Evolutionary conservation across 2,329 filamentous ascomycete species (phyloP), one percentile per base, ranked within the genome.

Genomic region (Curvularia sp.): DNA sequence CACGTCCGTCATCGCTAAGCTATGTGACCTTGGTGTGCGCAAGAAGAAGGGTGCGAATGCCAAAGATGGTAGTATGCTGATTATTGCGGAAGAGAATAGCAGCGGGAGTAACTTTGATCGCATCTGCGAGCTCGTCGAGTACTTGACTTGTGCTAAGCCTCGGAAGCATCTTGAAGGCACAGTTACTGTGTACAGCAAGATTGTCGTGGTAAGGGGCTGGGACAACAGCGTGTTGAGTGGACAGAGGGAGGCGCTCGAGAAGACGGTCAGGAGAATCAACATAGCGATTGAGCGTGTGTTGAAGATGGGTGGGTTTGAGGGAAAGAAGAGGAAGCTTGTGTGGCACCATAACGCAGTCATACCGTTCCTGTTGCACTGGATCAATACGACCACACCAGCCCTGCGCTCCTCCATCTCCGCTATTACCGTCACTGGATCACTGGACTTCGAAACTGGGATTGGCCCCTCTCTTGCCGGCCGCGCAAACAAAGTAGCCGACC

Each of bases 261-360:
- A 55, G 13, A 67, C 64, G 0, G 61, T 71, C 2, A 64, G 67
- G 47, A 62, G 73, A 18, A 64, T 77, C 41, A 70, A 67, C 26
- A 66, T 49, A 1, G 46, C 66, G 13, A 60, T 76, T 13, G 60
- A 70, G 38, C 67, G 66, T 8, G 57, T 65, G 4, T 49, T 72
- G 38, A 57, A 64, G 15, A 55, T 61, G 46, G 57, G 64, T 15
- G 58, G 38, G 4, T 62, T 63, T 20, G 13, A 39, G 9, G 44
- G 53, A 18, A 33, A 57, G 39, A 49, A 60, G 38, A 64, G 60
- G 15, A 70, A 68, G 31, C 55, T 76, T 5, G 58, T 74, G 12
- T 77, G 74, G 74, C 74, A 77, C 44, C 72, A 77, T n/a, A 70
- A 72, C 5, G 60, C 73, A 5, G 61, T 70, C 2, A 30, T 77